Conservation (phyloP, 2,329 filamentous ascomycete species). For the Grosmannia serpens region DNA sequence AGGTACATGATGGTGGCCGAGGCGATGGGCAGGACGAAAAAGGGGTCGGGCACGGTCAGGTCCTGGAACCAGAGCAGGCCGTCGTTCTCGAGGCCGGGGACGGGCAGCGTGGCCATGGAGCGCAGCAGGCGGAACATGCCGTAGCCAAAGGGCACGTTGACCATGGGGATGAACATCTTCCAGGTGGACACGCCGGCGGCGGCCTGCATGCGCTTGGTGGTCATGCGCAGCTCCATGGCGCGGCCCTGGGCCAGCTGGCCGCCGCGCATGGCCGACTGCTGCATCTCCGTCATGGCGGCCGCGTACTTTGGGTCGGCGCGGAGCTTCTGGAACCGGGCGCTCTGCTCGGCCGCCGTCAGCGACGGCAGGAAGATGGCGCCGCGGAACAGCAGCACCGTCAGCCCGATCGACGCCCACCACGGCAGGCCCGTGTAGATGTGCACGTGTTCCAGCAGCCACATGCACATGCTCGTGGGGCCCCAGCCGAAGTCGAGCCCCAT, state of each 20-base stretch:
- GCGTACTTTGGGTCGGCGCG: conserved; percentile 35
- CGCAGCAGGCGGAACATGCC: conserved; percentile 70
- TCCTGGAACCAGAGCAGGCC: conserved; percentile 71
- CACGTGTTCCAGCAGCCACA: conserved; percentile 70
- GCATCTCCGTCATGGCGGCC: conserved; percentile 36
- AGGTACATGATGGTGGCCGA: conserved; percentile 45
- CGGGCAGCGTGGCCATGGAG: conserved; percentile 65
- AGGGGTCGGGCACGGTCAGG: conserved; percentile 65
- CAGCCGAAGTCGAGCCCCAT: conserved; percentile 82
- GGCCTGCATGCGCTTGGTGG: conserved; percentile 39
- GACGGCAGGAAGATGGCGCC: conserved; percentile 53
- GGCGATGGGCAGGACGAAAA: conserved; percentile 57
- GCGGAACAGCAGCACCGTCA: conserved; percentile 55
- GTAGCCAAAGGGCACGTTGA: conserved; percentile 58
- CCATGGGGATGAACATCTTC: conserved; percentile 41
- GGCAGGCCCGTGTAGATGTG: conserved; percentile 66
- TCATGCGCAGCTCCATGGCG: conserved; percentile 30
- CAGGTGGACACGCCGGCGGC: conserved; percentile 40
- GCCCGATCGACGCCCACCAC: conserved; percentile 70
- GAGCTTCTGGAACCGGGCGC: conserved; percentile 42
- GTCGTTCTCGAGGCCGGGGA: conserved; percentile 63
- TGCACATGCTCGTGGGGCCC: conserved; percentile 61
- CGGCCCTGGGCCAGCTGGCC: conserved; percentile 33
- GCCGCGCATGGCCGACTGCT: conserved; percentile 7
- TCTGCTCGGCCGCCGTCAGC: conserved; percentile 47